A percentile compares a stretch with the other conserved stretches of the same genome.
These are phyloP conservation scores for Rhizopogon rudus DNA, from an alignment of 768 basidiomycete genomes.

Conservation along the genomic window DNA sequence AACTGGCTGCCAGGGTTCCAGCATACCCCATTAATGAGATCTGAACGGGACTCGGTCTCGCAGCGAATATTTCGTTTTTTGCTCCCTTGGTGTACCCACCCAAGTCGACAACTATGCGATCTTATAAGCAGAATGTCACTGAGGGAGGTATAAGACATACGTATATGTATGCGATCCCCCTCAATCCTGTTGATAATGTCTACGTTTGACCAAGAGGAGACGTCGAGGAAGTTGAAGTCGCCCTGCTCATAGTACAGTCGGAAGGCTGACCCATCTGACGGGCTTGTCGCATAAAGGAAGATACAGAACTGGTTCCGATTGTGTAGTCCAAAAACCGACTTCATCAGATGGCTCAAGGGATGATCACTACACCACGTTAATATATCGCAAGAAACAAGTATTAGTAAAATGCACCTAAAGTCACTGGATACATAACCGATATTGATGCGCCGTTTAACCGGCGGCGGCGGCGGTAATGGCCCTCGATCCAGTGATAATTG, in stretches of 20 bases:
- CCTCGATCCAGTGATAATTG: conserved; percentile 36
- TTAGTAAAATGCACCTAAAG: conserved; percentile 30
- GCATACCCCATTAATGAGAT: conserved; percentile 48
- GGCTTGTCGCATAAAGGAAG: conserved; percentile 44
- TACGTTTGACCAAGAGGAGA: conserved; percentile 32
- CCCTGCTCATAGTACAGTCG: conserved; percentile 39
- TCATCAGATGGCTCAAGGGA: conserved; percentile 49
- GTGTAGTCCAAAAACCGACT: conserved; percentile 43
- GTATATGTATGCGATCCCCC: conserved; percentile 41
- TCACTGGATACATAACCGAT: conserved; percentile 47
- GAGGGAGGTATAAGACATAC: conserved; percentile 20
- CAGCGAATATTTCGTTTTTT: conserved; percentile 47
- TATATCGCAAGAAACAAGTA: background rate
- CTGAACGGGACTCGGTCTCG: conserved; percentile 43
- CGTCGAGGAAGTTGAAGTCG: conserved; percentile 35
- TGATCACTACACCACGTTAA: conserved; percentile 34
- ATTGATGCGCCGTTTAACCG: conserved; percentile 34
- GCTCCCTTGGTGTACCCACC: conserved; percentile 51
- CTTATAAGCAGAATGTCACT: background rate
- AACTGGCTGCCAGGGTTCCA: conserved; percentile 38
- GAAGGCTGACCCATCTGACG: conserved; percentile 41
- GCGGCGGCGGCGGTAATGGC: conserved; percentile 37
- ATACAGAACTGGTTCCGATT: conserved; percentile 34
- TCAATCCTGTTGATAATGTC: conserved; percentile 35
- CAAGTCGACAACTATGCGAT: conserved; percentile 35